Conservation (phyloP, 1,139 yeast genomes). For the Yamadazyma oceani region DNA sequence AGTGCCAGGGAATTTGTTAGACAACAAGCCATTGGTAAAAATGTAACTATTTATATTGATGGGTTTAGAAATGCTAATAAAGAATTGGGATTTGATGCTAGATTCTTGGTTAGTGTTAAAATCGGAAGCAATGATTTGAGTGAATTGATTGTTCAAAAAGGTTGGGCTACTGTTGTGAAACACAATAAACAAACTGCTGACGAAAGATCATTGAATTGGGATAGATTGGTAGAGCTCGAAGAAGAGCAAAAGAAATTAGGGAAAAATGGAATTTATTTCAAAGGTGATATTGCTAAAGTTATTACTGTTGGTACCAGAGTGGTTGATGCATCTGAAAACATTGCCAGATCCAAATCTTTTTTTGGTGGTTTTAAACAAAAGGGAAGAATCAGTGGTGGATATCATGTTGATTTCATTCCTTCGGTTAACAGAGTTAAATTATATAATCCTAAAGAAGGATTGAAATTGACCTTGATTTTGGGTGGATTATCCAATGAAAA, state of each 20-base stretch:
- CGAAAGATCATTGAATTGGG: conserved; percentile 79
- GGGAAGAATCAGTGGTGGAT: conserved; percentile 58
- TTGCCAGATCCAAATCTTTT: conserved; percentile 71
- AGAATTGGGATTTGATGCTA: conserved; percentile 59
- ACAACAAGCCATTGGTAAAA: conserved; percentile 66
- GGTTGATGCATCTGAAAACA: conserved; percentile 79
- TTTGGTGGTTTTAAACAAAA: conserved; percentile 69
- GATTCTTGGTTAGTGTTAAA: conserved; percentile 60
- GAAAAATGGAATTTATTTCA: conserved; percentile 60
- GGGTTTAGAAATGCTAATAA: conserved; percentile 62
- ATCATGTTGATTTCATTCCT: conserved; percentile 67
- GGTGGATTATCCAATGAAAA: conserved; percentile 68
- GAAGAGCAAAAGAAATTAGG: conserved; percentile 51
- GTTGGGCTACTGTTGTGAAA: conserved; percentile 75
- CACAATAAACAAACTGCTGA: conserved; percentile 71
- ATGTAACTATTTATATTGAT: conserved; percentile 59
- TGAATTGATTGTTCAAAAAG: conserved; percentile 59
- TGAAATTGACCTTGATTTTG: conserved; percentile 66
- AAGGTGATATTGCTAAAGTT: conserved; percentile 49
- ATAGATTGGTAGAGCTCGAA: conserved; percentile 70
- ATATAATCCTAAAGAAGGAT: conserved; percentile 69
- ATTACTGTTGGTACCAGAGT: conserved; percentile 55
- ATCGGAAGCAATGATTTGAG: conserved; percentile 54
- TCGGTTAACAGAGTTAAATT: conserved; percentile 69
- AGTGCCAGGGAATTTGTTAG: conserved; percentile 75